phyloP scores from a whole-genome alignment of 1,284 basidiomycete species.

The Ceraceosorus guamensis region DNA sequence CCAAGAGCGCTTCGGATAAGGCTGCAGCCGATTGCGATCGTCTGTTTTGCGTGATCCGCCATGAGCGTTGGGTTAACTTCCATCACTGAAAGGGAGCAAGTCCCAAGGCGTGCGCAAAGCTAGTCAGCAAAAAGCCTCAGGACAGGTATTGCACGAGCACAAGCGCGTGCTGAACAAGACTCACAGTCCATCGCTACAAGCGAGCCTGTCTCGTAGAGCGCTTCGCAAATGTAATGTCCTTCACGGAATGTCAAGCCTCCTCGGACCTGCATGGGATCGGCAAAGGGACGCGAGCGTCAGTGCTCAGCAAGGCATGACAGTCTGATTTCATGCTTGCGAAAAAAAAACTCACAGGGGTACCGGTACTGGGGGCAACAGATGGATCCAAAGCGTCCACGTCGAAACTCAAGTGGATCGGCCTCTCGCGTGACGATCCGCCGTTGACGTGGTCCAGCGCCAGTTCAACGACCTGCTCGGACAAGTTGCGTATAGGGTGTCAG shows the following conservation, averaged over 20 bases:
- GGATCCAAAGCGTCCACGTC: constrained; percentile 85
- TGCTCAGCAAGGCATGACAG: no score
- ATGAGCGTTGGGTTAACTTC: constrained; percentile 90
- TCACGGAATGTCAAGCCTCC: constrained; percentile 95
- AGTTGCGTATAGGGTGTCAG: neutral
- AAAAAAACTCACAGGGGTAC: constrained; percentile 58
- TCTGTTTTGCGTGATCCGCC: constrained; percentile 68
- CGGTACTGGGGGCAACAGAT: constrained; percentile 86
- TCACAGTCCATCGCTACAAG: constrained; percentile 64
- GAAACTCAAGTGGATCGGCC: constrained; percentile 90
- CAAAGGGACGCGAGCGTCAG: neutral
- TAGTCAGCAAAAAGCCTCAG: neutral
- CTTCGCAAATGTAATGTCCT: constrained; percentile 87
- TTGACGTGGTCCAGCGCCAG: constrained; percentile 93
- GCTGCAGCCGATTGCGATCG: constrained; percentile 87
- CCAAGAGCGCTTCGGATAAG: constrained; percentile 83
- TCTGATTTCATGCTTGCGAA: no score
- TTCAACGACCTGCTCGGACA: constrained; percentile 63
- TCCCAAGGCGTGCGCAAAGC: neutral
- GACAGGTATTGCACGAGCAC: no score
- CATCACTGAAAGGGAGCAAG: constrained; percentile 51
- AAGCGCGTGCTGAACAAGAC: neutral
- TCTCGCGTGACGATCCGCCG: constrained; percentile 54
- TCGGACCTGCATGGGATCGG: constrained; percentile 54
- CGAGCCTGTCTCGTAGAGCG: constrained; percentile 83